Evolutionary conservation across 2,329 filamentous ascomycete genomes (phyloP).

Genomic region (Trichoderma citrinoviride): DNA sequence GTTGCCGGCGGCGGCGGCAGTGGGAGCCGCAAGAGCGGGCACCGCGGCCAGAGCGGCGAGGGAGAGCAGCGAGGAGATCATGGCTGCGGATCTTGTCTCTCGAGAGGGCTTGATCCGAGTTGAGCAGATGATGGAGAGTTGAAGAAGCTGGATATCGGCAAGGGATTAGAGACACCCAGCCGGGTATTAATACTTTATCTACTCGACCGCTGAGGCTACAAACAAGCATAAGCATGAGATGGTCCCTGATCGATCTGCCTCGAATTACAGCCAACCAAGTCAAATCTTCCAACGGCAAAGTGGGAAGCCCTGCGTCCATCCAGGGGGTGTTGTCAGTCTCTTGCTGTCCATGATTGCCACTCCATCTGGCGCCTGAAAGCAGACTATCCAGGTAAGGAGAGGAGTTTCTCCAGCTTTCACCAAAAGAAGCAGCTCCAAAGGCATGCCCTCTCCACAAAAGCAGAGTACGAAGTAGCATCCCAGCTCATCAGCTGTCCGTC

Average conservation of each 20-base stretch:
- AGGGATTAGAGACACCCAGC: neutral
- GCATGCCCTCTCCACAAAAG: neutral
- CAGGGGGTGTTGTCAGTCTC: neutral
- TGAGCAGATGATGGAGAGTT: neutral
- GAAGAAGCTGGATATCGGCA: neutral
- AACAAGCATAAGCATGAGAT: neutral
- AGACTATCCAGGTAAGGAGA: neutral
- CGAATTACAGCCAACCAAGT: no score
- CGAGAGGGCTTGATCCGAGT: neutral
- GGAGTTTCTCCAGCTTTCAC: neutral
- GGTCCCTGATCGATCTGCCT: neutral
- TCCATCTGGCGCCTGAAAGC: neutral
- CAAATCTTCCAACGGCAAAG: neutral
- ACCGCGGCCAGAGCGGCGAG: constrained; percentile 20
- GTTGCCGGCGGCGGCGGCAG: constrained; percentile 16
- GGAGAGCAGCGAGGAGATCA: constrained; percentile 14
- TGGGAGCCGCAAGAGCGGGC: constrained; percentile 19
- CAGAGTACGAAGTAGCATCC: neutral
- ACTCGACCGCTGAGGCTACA: neutral
- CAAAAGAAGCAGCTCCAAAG: neutral
- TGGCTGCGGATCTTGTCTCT: constrained; percentile 9
- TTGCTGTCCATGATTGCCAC: neutral
- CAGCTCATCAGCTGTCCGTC: neutral
- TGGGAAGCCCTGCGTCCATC: neutral
- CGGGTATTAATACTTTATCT: constrained; percentile 18